phyloP scores from a whole-genome alignment of 305 asterid genomes.

The Euphrasia arctica region DNA sequence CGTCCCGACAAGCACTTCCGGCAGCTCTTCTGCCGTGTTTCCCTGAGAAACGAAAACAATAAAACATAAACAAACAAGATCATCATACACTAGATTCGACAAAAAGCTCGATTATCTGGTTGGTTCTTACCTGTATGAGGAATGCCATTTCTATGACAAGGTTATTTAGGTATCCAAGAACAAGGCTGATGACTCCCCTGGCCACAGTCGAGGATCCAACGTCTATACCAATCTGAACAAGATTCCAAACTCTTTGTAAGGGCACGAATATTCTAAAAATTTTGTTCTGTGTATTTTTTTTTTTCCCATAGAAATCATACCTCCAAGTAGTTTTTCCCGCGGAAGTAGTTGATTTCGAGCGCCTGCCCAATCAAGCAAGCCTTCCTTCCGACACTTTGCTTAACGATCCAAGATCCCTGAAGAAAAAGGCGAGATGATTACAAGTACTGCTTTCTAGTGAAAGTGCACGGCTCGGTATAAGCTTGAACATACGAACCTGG shows the following conservation, averaged over 20 bases:
- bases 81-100: not conserved
- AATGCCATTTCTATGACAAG: slow-evolving; percentile 74
- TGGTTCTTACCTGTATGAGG: slow-evolving; percentile 56
- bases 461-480: too few relatives aligned
- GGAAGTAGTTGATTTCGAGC: slow-evolving; percentile 57
- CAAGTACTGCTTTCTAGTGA: not conserved
- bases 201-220: slow-evolving; percentile 78
- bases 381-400: slow-evolving; percentile 81
- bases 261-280: slow-evolving; percentile 11
- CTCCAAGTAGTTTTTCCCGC: slow-evolving; percentile 75
- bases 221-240: slow-evolving; percentile 51
- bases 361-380: slow-evolving; percentile 78
- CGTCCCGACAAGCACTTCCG: slow-evolving; percentile 83
- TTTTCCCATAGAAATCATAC: slow-evolving; percentile 26
- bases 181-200: slow-evolving; percentile 61
- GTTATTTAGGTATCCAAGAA: slow-evolving; percentile 63
- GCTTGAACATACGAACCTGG: slow-evolving; percentile 37
- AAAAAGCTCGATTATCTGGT: not conserved
- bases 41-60: slow-evolving; percentile 33
- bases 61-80: not conserved
- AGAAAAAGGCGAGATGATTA: slow-evolving; percentile 5
- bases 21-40: slow-evolving; percentile 81
- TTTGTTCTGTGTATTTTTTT: not conserved
- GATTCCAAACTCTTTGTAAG: not conserved
- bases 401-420: slow-evolving; percentile 91